Evolutionary conservation across 2,329 filamentous ascomycete species (phyloP).

Genomic region (Arachnomyces sp.): DNA sequence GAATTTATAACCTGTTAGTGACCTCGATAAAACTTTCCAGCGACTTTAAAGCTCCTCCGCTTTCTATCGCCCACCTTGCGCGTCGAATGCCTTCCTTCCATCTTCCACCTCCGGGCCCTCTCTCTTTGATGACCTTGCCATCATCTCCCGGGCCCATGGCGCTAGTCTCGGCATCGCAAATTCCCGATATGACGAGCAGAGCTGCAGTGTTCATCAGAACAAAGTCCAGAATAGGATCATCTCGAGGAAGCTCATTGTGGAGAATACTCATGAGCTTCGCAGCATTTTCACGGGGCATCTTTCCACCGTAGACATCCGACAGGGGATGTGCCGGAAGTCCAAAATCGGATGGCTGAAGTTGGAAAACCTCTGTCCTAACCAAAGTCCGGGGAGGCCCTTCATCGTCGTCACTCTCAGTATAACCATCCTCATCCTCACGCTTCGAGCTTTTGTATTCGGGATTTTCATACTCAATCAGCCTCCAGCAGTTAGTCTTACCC

Average conservation of each 20-base stretch:
- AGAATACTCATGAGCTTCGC: constrained; percentile 72
- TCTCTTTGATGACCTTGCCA: constrained; percentile 69
- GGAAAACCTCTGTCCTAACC: constrained; percentile 67
- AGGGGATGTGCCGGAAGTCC: constrained; percentile 70
- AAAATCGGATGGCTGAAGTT: constrained; percentile 75
- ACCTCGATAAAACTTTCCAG: constrained; percentile 78
- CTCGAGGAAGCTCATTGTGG: constrained; percentile 60
- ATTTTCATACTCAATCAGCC: constrained; percentile 51
- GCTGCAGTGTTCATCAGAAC: constrained; percentile 91
- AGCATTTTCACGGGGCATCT: constrained; percentile 81
- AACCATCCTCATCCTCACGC: constrained; percentile 21
- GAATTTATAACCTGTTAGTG: constrained; percentile 50
- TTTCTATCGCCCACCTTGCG: constrained; percentile 80
- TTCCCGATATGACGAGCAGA: constrained; percentile 73
- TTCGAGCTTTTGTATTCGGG: constrained; percentile 29
- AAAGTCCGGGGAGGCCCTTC: constrained; percentile 33
- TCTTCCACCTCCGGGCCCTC: constrained; percentile 74
- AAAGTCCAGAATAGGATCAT: constrained; percentile 86
- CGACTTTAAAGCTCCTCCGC: constrained; percentile 75
- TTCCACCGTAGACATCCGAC: constrained; percentile 70
- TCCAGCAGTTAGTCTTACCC: constrained; percentile 83
- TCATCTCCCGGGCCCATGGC: constrained; percentile 74
- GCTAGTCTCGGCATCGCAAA: constrained; percentile 77
- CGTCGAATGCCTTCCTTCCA: constrained; percentile 93
- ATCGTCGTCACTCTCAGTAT: constrained; percentile 32